Conservation (phyloP, 306 rosid species). For the Acacia acuminata region DNA sequence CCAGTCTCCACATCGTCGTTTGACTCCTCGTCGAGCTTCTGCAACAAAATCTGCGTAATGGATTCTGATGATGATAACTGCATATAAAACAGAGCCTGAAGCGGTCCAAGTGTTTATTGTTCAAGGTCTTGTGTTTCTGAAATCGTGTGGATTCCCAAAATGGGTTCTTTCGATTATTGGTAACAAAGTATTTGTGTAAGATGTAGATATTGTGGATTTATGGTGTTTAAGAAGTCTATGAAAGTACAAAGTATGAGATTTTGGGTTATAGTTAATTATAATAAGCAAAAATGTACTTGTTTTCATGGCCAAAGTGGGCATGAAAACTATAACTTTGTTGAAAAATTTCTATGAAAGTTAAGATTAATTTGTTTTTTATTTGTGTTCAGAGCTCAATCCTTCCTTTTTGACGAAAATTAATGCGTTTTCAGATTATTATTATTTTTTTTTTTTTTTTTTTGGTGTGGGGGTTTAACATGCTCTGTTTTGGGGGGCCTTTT, state of each 20-base stretch:
- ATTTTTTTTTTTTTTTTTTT: too few species aligned
- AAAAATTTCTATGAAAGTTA: not conserved
- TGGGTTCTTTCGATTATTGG: constrained; percentile 28
- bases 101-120: not conserved
- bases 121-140: constrained; percentile 12
- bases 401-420: not conserved
- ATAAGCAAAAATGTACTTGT: constrained; percentile 11
- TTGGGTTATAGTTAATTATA: not conserved
- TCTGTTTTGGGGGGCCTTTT: not conserved
- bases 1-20: constrained; percentile 57
- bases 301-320: constrained; percentile 34
- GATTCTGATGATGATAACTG: not conserved
- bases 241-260: constrained; percentile 10
- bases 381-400: not conserved
- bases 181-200: constrained; percentile 8
- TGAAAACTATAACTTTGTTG: constrained; percentile 16
- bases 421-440: not conserved
- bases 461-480: not conserved
- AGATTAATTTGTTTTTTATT: not conserved
- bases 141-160: constrained; percentile 37
- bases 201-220: constrained; percentile 41
- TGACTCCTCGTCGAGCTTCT: constrained; percentile 49
- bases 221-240: constrained; percentile 21
- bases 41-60: constrained; percentile 19
- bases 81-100: not conserved